Evolutionary conservation across 257 asterid species (phyloP).

Genomic region (Nicotiana otophora): DNA sequence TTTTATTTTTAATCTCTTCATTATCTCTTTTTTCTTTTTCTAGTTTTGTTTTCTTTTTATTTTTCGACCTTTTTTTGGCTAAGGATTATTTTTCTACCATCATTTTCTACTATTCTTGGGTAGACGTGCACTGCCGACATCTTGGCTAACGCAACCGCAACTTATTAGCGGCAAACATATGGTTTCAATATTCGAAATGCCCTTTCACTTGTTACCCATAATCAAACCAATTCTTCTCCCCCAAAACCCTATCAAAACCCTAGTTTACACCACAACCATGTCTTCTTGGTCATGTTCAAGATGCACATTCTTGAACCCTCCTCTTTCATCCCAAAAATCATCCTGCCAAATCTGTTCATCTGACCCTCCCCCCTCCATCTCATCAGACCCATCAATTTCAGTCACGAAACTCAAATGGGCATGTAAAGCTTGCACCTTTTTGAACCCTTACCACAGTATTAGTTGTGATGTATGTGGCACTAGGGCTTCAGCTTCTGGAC

Average conservation of each 20-base stretch:
- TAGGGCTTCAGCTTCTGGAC: conserved; percentile 56
- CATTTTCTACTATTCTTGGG: not conserved
- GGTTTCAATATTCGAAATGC: conserved; percentile 14
- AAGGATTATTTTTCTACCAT: too few relatives aligned
- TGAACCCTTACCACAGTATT: conserved; percentile 45
- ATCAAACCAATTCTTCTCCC: not conserved
- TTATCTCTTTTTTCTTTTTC: too few relatives aligned
- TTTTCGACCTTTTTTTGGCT: too few relatives aligned
- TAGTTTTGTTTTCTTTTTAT: too few relatives aligned
- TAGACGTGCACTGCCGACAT: not conserved
- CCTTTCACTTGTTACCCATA: not conserved
- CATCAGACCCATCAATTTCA: conserved; percentile 1
- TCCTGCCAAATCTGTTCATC: conserved; percentile 64
- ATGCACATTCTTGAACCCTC: conserved; percentile 85
- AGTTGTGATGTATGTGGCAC: conserved; percentile 67
- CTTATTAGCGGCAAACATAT: conserved; percentile 12
- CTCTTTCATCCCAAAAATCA: conserved; percentile 34
- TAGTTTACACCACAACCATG: conserved; percentile 26
- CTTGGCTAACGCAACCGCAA: not conserved
- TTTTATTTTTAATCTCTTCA: too few relatives aligned
- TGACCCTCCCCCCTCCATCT: conserved; percentile 19
- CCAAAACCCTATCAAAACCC: conserved; percentile 14
- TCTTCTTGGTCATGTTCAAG: conserved; percentile 75
- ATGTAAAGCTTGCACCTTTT: conserved; percentile 73
- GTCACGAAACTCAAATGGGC: conserved; percentile 55